These are phyloP conservation scores for Triticum timopheevii DNA, from an alignment of 176 grass and related monocot genomes.

Conservation along the genomic window DNA sequence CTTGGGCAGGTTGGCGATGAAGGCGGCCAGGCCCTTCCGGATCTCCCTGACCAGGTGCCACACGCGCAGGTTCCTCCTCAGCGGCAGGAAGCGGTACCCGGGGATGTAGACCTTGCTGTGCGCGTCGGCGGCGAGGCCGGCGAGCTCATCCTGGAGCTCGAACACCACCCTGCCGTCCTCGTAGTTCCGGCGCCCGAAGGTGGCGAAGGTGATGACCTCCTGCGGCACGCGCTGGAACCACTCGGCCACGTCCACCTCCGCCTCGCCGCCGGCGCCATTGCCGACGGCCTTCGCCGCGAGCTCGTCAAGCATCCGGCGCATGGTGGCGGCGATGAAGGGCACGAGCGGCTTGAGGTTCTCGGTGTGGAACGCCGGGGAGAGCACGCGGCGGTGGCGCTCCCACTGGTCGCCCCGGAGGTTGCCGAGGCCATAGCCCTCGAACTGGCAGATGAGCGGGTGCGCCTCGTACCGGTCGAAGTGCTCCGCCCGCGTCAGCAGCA, in stretches of 20 bases:
- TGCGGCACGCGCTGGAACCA: slow-evolving; percentile 77
- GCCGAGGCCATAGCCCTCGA: slow-evolving; percentile 81
- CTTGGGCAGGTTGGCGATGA: slow-evolving; percentile 42
- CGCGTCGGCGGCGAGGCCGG: slow-evolving; percentile 70
- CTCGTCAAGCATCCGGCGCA: slow-evolving; percentile 66
- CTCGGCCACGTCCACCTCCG: slow-evolving; percentile 68
- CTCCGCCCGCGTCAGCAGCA: slow-evolving; percentile 69
- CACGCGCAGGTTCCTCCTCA: slow-evolving; percentile 55
- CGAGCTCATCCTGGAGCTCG: slow-evolving; percentile 72
- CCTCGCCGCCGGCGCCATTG: slow-evolving; percentile 33
- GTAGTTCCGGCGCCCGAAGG: slow-evolving; percentile 74
- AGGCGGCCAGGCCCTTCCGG: slow-evolving; percentile 46
- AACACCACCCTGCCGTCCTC: slow-evolving; percentile 70
- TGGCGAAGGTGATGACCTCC: slow-evolving; percentile 72
- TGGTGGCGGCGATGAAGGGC: slow-evolving; percentile 63
- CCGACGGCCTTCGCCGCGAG: slow-evolving; percentile 7
- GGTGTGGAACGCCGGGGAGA: slow-evolving; percentile 73
- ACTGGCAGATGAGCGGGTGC: slow-evolving; percentile 78
- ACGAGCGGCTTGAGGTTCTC: slow-evolving; percentile 78
- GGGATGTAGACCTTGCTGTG: slow-evolving; percentile 92
- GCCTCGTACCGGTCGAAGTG: slow-evolving; percentile 90
- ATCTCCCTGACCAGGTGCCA: slow-evolving; percentile 85
- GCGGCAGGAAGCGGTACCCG: slow-evolving; percentile 88
- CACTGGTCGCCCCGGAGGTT: slow-evolving; percentile 77
- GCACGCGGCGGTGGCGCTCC: slow-evolving; percentile 70